Evolutionary conservation across 2,329 filamentous ascomycete species (phyloP), one percentile per base, ranked within the genome.

Genomic region (Colletotrichum neosansevieriae): DNA sequence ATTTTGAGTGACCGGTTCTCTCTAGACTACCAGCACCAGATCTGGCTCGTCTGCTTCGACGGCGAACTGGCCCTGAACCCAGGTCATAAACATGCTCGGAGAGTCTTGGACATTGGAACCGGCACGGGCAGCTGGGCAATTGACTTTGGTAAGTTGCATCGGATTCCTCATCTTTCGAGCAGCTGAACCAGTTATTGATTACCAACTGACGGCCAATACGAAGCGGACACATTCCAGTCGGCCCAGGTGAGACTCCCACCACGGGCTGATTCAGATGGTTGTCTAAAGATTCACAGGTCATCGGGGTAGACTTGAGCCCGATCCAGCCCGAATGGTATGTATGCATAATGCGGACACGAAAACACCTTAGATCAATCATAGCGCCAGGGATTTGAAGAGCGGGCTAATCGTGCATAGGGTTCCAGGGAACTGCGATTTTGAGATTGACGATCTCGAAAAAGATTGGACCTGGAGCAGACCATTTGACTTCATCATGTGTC

Each of bases 111-210:
- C 72, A 72, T 84, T 44, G 83, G 83, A 15, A 84, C 82, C 1
- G 83, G 83, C 0, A 85, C 83, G 6, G 83, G 82, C 10, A 72
- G 77, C 10, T 82, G 80, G 79, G 78, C 78, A 2, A 80, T 85
- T 5, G 83, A 85, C 58, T 80, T 83, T 70, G 82, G 74, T 74
- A 42, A 24, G 24, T 32, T 17, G 13, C 24, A 9, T n/a, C 4
- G 3, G 3, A 6, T n/a, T 40, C 24, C 6, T 29, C 24, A 3
- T 29, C 24, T 29, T 29, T 29, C 24, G 24, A 6, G 24, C 3
- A 29, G 24, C 24, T 1, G 24, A 6, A 29, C 1, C 24, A 4
- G 5, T 29, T 2, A 29, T 29, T 29, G 24, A 6, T 29, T 6
- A 6, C 24, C 4, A 6, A 29, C 24, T 29, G 24, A 29, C 4